Base-by-base conservation (phyloP, 352 stramenopile genomes). In the Phytopythium kandeliae region DNA sequence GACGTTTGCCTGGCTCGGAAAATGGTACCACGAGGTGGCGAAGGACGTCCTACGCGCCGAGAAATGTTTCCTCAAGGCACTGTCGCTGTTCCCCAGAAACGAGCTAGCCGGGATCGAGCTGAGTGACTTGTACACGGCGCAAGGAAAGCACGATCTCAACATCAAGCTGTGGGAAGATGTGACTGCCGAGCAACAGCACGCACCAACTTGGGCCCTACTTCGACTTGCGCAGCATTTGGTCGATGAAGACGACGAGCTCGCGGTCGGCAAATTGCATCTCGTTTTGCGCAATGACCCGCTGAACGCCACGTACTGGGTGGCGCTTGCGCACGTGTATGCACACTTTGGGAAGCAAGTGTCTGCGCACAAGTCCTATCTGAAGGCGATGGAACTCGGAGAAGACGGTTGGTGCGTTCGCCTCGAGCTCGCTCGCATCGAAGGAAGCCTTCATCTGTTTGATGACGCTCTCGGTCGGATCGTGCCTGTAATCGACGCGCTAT, bases 51-150 rank as follows among this genome's bases (percentile, higher is more conserved):
- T 89, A 24, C 80, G 82, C 19, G 85, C 82, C 1, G 82, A 93
- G 44, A 95, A 95, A 49, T 95, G 85, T 43, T 93, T 89, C 38
- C 52, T 95, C 33, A 92, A 93, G 48, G 80, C 85, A 19, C 65
- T 95, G 19, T 74, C 78, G 21, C 46, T 95, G 11, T 70, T 73
- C 26, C 57, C 65, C 4, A 56, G 55, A 1, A 69, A 87, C 26
- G 71, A 86, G 33, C 49, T 85, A 21, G 82, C 82, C 10, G 85
- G 81, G 3, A 52, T 76, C 10, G 56, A 72, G 17, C 55, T 95
- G n/a, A 92, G 75, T n/a, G 61, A 68, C 26, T 47, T 92, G 21
- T 95, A 95, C 38, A 66, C 71, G 15, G 22, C 69, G 22, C 78
- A 90, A 48, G 62, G 51, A 16, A 86, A 92, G 34, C 53, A 67